Evolutionary conservation across 176 grass and related monocot genomes (phyloP), one percentile per base, ranked within the genome.

Genomic region (Cenchrus purpureus): DNA sequence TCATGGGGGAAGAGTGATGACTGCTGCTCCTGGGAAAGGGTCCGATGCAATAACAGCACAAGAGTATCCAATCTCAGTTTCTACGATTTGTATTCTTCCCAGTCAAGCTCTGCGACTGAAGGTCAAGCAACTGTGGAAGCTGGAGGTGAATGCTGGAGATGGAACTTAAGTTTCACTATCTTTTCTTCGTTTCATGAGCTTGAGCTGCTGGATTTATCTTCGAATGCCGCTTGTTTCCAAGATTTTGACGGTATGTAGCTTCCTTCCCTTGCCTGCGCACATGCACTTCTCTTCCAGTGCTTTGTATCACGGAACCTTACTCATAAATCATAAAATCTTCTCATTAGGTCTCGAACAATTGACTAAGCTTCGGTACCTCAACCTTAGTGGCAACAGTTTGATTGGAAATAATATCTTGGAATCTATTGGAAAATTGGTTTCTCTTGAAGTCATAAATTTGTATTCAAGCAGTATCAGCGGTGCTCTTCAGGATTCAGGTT

Each of bases 161-260:
- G 68, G 68, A 14, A 50, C 20, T n/a, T 50, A 0, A 49, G 12
- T 50, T 15, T 51, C 1, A 50, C 45, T 0, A 50, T 72, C 0
- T 50, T 72, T 28, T 72, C 69, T 9, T 50, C 69, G 2, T 45
- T 72, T 15, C 69, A 51, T 72, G 69, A 50, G 44, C 69, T 72
- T 50, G 10, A 51, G n/a, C 12, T 51, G 44, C 70, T 73, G 46
- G 70, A 73, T 49, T 9, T 73, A 15, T 70, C 4, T 22, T 0
- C 0, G 1, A 70, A 28, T 28, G 0, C 0, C 0, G 44, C 69
- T 28, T 72, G n/a, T 28, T 0, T 51, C 7, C 5, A 29, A 8
- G 46, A 29, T 15, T 15, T 73, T 51, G 12, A 73, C 3, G 45
- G 70, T 73, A 51, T 22, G 70, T 28, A 12, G 3, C 42, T 70